Percentiles rank a stretch among this genome's conserved stretches.
These are phyloP conservation scores for Oryza coarctata DNA, from an alignment of 176 grass and related monocot genomes.

Conservation along the genomic window DNA sequence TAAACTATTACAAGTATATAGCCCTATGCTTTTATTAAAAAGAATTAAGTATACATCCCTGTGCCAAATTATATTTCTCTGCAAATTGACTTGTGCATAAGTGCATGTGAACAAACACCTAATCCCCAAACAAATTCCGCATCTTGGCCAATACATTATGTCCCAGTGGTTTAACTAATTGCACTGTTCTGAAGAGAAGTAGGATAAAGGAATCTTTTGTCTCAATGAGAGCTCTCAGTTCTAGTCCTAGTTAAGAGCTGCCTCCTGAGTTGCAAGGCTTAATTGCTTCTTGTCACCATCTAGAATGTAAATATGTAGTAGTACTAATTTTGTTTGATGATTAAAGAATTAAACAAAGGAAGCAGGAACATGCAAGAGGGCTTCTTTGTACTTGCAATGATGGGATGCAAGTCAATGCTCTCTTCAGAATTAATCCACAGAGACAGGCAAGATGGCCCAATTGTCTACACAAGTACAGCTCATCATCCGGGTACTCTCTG, in stretches of 20 bases:
- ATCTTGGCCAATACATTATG: slow-evolving; percentile 42
- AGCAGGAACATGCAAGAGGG: slow-evolving; percentile 41
- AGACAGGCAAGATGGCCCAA: slow-evolving; percentile 23
- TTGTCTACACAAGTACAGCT: slow-evolving; percentile 52
- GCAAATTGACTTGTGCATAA: slow-evolving; percentile 48
- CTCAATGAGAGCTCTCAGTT: slow-evolving; percentile 9
- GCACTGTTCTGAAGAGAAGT: slow-evolving; percentile 24
- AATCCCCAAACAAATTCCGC: slow-evolving; percentile 43
- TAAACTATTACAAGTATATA: slow-evolving; percentile 30
- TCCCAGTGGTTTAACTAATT: slow-evolving; percentile 28
- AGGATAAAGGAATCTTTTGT: slow-evolving; percentile 45
- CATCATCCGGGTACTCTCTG: slow-evolving; percentile 26
- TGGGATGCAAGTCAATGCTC: slow-evolving; percentile 53
- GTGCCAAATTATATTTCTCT: slow-evolving; percentile 10
- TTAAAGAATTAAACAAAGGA: slow-evolving; percentile 35
- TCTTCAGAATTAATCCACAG: slow-evolving; percentile 35
- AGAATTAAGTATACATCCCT: not conserved
- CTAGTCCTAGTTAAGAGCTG: slow-evolving; percentile 15
- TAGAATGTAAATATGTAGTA: slow-evolving; percentile 9
- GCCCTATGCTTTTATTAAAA: not conserved
- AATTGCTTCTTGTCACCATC: slow-evolving; percentile 23
- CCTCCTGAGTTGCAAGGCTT: slow-evolving; percentile 10
- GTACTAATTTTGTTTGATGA: not conserved
- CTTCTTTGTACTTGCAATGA: slow-evolving; percentile 49
- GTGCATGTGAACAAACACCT: slow-evolving; percentile 60